phyloP scores from a whole-genome alignment of 164 flowering plant genomes.

The Vitis amurensis region DNA sequence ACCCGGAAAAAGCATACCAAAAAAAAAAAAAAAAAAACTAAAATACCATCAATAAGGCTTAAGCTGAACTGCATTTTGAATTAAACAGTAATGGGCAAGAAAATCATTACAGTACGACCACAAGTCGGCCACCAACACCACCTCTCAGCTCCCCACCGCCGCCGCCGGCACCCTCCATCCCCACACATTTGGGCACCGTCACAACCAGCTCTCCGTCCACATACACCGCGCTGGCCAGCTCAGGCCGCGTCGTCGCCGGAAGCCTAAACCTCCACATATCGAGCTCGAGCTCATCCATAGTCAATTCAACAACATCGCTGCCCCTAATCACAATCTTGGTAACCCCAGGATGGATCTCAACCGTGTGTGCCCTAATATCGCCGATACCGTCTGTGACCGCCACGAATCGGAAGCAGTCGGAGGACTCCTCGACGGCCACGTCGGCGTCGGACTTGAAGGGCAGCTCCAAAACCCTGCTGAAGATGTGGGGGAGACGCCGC shows the following conservation, averaged over 20 bases:
- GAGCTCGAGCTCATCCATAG: constrained; percentile 61
- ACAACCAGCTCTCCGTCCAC: constrained; percentile 73
- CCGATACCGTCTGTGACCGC: constrained; percentile 37
- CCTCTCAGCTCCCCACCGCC: constrained; percentile 33
- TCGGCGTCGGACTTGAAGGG: constrained; percentile 77
- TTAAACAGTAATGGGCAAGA: neutral
- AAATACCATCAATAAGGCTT: neutral
- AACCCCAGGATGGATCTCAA: constrained; percentile 74
- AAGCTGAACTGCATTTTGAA: neutral
- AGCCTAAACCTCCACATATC: constrained; percentile 84
- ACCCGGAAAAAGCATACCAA: neutral
- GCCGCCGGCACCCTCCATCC: constrained; percentile 7
- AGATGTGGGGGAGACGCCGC: constrained; percentile 75
- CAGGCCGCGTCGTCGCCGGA: constrained; percentile 69
- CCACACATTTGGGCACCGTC: constrained; percentile 70
- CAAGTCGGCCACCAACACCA: constrained; percentile 47
- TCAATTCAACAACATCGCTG: constrained; percentile 21
- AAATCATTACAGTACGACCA: constrained; percentile 53
- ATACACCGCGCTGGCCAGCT: constrained; percentile 65
- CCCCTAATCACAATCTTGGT: constrained; percentile 64
- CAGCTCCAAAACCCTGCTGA: constrained; percentile 71
- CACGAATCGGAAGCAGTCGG: constrained; percentile 51
- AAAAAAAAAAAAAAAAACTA: neutral
- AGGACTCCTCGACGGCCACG: constrained; percentile 56
- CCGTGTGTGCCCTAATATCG: constrained; percentile 45